Percentiles rank a stretch among this genome's conserved stretches.
These are phyloP conservation scores for Fusarium secorum DNA, from an alignment of 2,329 filamentous ascomycete genomes.

Conservation along the genomic window DNA sequence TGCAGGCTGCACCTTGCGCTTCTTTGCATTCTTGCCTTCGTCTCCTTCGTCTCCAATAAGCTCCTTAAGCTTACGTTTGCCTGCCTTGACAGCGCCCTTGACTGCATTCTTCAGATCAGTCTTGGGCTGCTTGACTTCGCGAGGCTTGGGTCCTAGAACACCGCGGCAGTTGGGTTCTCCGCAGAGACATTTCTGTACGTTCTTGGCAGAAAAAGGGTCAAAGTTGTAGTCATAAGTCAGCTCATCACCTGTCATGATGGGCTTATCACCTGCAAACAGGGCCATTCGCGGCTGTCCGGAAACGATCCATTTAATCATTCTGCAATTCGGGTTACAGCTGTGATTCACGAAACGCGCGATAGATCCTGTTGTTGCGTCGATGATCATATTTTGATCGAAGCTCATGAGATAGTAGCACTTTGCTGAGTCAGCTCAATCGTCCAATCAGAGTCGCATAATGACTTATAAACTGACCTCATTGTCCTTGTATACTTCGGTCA, in stretches of 20 bases:
- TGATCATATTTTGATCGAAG: slow-evolving; percentile 98
- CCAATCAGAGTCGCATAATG: not conserved
- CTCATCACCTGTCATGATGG: slow-evolving; percentile 94
- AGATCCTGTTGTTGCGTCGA: slow-evolving; percentile 93
- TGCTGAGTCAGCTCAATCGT: slow-evolving; percentile 47
- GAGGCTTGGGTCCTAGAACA: slow-evolving; percentile 68
- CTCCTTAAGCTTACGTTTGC: slow-evolving; percentile 66
- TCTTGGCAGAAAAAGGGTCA: slow-evolving; percentile 73
- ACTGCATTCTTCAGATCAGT: slow-evolving; percentile 51
- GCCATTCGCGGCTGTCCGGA: slow-evolving; percentile 94
- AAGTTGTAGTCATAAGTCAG: slow-evolving; percentile 92
- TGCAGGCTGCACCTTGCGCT: slow-evolving; percentile 50
- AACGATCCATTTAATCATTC: slow-evolving; percentile 98
- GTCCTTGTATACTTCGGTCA: slow-evolving; percentile 92
- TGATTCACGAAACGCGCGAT: slow-evolving; percentile 99
- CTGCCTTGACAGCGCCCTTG: slow-evolving; percentile 54
- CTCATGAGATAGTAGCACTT: slow-evolving; percentile 99
- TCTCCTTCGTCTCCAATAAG: slow-evolving; percentile 54
- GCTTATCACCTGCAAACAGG: slow-evolving; percentile 87
- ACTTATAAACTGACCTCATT: slow-evolving; percentile 72
- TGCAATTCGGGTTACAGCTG: slow-evolving; percentile 94
- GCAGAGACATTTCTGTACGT: slow-evolving; percentile 72
- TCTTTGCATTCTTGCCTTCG: slow-evolving; percentile 57
- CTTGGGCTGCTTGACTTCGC: slow-evolving; percentile 62
- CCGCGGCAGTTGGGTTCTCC: slow-evolving; percentile 70